Percentiles rank a stretch among this genome's conserved stretches.
phyloP scores from a whole-genome alignment of 1,284 basidiomycete species.

The Trichosporon asahii region DNA sequence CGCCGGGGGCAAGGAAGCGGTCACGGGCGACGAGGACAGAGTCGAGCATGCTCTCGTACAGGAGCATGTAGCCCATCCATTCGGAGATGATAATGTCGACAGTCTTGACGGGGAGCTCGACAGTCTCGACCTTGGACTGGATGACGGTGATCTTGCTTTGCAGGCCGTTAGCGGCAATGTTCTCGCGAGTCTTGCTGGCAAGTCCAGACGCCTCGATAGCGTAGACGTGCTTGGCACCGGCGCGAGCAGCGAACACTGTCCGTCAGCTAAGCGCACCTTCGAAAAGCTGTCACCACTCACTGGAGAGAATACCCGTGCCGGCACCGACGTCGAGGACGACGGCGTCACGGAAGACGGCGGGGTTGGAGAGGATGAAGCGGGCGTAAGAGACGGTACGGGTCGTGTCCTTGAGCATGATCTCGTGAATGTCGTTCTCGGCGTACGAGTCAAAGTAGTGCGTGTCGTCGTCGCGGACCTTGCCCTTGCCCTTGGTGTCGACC shows the following conservation, averaged over 20 bases:
- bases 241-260: conserved; percentile 77
- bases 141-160: conserved; percentile 79
- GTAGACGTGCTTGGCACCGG: conserved; percentile 88
- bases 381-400: conserved; percentile 92
- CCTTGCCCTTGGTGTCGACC: conserved; percentile 35
- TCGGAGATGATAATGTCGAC: conserved; percentile 95
- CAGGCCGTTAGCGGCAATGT: conserved; percentile 75
- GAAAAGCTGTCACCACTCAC: conserved; percentile 29
- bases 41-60: conserved; percentile 97
- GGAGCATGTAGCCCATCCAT: conserved; percentile 91
- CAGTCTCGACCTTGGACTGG: conserved; percentile 82
- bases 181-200: conserved; percentile 74
- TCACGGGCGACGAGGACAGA: conserved; percentile 63
- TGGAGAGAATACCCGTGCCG: conserved; percentile 85
- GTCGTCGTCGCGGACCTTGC: conserved; percentile 68
- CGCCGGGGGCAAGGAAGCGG: conserved; percentile 59
- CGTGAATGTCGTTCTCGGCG: conserved; percentile 68
- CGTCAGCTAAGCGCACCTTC: neutral
- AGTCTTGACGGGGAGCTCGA: conserved; percentile 64
- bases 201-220: conserved; percentile 90
- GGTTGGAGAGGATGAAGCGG: conserved; percentile 83
- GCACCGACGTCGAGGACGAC: conserved; percentile 93
- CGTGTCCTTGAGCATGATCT: conserved; percentile 69
- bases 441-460: conserved; percentile 94
- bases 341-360: conserved; percentile 75